Evolutionary conservation across 495 filamentous ascomycete genomes (phyloP), one percentile per base, ranked within the genome.

Genomic region (Recurvomyces mirabilis): DNA sequence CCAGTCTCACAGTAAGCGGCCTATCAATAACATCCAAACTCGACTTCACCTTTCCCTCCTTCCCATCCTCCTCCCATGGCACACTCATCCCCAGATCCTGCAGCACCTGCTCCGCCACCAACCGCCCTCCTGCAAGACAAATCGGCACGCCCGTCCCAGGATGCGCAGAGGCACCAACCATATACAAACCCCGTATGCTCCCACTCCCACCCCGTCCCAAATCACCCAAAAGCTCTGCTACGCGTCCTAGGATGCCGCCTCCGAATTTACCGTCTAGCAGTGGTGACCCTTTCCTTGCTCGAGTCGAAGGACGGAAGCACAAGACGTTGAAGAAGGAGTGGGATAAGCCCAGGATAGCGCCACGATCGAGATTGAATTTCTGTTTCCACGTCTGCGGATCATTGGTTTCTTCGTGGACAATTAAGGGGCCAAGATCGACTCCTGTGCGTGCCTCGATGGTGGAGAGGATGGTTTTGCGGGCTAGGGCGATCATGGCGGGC

Each of bases 261-360:
- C 52, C 48, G 2, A 51, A 13, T 5, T 13, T 20, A 3, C 22
- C 43, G 18, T 49, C 53, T 1, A 56, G 38, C 12, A 31, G 19
- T 29, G 35, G 36, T 15, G 25, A 41, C 5, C 45, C 30, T 11
- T 24, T 30, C 11, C 47, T 38, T 1, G 48, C 49, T 4, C 35
- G 30, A 4, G 73, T 81, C 36, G 63, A 61, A 0, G 80, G 80
- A 2, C 80, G 61, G 62, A 83, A 84, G 17, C 64, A 61, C 2
- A 83, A 57, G 18, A 84, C 80, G 54, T 84, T 84, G 56, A 81
- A 78, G 63, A 84, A 84, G 21, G 62, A 66, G 62, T 84, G 80
- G 15, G 66, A 69, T 18, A 84, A 60, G 0, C 80, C 80, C 0
- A 84, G 63, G 47, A 83, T 84, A 7, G 77, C 76, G 5, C 80